phyloP scores from a whole-genome alignment of 129 eudicot species.

The Ambrosia trifida region DNA sequence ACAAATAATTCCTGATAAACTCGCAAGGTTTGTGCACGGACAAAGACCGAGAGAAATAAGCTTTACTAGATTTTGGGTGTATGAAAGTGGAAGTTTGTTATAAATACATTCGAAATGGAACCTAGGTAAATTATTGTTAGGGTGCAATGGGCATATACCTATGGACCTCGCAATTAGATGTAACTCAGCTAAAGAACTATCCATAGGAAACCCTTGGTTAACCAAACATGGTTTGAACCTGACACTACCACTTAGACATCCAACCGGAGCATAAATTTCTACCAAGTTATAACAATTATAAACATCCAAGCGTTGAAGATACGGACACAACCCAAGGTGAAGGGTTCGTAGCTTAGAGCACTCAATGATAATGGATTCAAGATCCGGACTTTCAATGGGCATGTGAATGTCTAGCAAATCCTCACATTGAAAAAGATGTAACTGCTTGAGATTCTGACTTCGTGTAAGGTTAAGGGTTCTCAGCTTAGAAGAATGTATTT shows the following conservation, averaged over 20 bases:
- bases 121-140: background rate
- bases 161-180: background rate
- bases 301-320: conserved; percentile 7
- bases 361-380: background rate
- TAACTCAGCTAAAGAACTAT: conserved; percentile 5
- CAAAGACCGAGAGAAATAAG: conserved; percentile 11
- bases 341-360: background rate
- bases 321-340: conserved; percentile 16
- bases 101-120: conserved; percentile 6
- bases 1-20: conserved; percentile 9
- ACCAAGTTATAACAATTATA: conserved; percentile 13
- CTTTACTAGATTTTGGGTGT: background rate
- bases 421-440: background rate
- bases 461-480: background rate
- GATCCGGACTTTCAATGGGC: background rate
- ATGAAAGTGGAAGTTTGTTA: background rate
- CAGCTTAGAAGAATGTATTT: background rate
- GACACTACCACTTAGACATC: background rate
- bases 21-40: conserved; percentile 11
- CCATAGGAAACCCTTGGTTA: background rate
- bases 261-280: background rate
- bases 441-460: background rate
- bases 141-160: conserved; percentile 6
- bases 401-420: background rate
- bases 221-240: background rate